phyloP scores from a whole-genome alignment of 78 protist genomes.

The Salpingoeca rosetta region DNA sequence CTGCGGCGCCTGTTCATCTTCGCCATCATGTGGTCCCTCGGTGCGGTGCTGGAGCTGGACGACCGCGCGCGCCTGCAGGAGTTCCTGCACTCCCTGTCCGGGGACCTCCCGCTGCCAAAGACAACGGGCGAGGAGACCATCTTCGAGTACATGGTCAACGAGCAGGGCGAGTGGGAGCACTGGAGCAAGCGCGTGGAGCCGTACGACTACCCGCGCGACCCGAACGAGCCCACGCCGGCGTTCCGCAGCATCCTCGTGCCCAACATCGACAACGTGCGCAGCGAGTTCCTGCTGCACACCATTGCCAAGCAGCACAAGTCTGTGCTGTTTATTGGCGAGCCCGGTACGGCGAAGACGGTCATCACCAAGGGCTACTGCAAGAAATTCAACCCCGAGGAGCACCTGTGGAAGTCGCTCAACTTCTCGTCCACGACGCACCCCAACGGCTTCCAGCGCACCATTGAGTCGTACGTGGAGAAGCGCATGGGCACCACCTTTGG shows the following conservation, averaged over 20 bases:
- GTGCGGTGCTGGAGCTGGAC: constrained; percentile 56
- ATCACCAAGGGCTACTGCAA: constrained; percentile 26
- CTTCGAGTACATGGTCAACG: constrained; percentile 57
- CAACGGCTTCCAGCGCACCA: constrained; percentile 40
- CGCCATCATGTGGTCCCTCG: constrained; percentile 60
- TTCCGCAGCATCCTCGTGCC: constrained; percentile 59
- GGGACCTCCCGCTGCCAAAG: neutral
- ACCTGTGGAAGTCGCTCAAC: constrained; percentile 36
- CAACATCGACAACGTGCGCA: constrained; percentile 59
- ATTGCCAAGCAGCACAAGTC: constrained; percentile 6
- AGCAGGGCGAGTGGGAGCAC: constrained; percentile 45
- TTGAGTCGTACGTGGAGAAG: constrained; percentile 69
- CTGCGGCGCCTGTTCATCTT: constrained; percentile 47
- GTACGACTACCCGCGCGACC: constrained; percentile 30
- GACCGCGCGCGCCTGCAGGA: constrained; percentile 36
- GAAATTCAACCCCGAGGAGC: constrained; percentile 13
- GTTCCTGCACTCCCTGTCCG: constrained; percentile 16
- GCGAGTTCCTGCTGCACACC: constrained; percentile 25
- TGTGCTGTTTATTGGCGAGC: constrained; percentile 64
- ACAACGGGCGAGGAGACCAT: constrained; percentile 20
- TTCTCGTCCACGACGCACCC: constrained; percentile 72
- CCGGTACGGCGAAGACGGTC: constrained; percentile 83
- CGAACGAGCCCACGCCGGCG: neutral
- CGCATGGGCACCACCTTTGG: constrained; percentile 55
- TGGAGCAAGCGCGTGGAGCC: constrained; percentile 36